These are phyloP conservation scores for Pilatotrama ljubarskyi DNA, from an alignment of 768 basidiomycete species.

Conservation along the genomic window DNA sequence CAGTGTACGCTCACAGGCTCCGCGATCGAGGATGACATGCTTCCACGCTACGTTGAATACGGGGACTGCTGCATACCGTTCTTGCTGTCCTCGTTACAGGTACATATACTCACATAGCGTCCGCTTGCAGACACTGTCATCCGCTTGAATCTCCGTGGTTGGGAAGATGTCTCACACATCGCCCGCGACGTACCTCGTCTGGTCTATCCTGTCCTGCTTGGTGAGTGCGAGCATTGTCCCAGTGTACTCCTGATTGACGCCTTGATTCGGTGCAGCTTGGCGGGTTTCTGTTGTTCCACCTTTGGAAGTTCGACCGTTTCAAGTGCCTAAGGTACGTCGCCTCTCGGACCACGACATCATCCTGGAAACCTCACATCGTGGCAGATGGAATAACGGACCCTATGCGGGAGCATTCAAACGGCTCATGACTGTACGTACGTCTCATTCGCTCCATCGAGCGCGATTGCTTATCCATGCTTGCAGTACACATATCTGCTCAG, in stretches of 20 bases:
- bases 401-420: slow-evolving; percentile 79
- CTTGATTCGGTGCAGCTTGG: slow-evolving; percentile 44
- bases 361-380: neutral
- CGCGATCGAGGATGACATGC: no score
- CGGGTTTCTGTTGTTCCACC: slow-evolving; percentile 64
- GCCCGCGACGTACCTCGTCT: slow-evolving; percentile 61
- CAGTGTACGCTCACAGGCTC: no score
- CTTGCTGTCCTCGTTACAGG: no score
- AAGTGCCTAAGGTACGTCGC: slow-evolving; percentile 60
- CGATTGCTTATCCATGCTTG: neutral
- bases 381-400: slow-evolving; percentile 70
- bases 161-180: slow-evolving; percentile 60
- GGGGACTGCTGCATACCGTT: no score
- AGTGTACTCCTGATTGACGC: neutral
- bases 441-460: neutral
- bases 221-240: slow-evolving; percentile 38
- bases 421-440: slow-evolving; percentile 78
- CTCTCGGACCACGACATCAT: neutral
- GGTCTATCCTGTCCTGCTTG: slow-evolving; percentile 54
- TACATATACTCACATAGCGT: no score
- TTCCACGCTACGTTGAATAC: no score
- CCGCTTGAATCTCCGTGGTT: neutral
- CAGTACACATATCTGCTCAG: slow-evolving; percentile 73
- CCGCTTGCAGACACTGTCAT: neutral
- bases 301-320: slow-evolving; percentile 83